Conservation (phyloP, 83 land plant genomes). For the Diphasiastrum complanatum region DNA sequence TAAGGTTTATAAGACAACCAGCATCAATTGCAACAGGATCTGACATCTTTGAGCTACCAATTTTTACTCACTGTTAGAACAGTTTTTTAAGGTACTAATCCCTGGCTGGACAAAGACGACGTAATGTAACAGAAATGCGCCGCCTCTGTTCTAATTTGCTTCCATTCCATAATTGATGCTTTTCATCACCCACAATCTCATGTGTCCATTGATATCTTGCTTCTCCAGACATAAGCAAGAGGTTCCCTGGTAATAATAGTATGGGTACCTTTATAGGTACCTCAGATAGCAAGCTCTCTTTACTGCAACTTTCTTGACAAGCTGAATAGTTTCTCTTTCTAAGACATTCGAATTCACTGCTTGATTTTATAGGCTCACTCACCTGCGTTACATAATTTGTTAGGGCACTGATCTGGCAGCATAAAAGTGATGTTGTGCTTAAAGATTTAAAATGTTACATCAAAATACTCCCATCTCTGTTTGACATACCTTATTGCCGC, state of each 20-base stretch:
- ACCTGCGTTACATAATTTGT: too few relatives aligned
- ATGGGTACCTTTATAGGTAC: constrained; percentile 35
- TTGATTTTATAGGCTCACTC: too few relatives aligned
- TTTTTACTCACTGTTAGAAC: too few relatives aligned
- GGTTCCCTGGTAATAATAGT: constrained; percentile 55
- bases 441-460: too few relatives aligned
- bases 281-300: neutral
- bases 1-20: too few relatives aligned
- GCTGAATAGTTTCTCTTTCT: too few relatives aligned
- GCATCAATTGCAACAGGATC: too few relatives aligned
- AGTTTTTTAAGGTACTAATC: too few relatives aligned
- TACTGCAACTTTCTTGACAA: too few relatives aligned
- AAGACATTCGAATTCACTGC: too few relatives aligned
- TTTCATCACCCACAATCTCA: constrained; percentile 60
- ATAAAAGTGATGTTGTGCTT: neutral
- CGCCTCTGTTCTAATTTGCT: constrained; percentile 42
- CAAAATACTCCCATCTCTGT: neutral
- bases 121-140: constrained; percentile 66
- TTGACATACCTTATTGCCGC: neutral
- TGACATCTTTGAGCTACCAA: too few relatives aligned
- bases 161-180: constrained; percentile 73
- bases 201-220: constrained; percentile 89
- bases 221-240: constrained; percentile 62
- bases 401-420: neutral
- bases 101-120: constrained; percentile 45